Evolutionary conservation across 129 eudicot species (phyloP), one percentile per base, ranked within the genome.

Genomic region (Rutidosis leptorrhynchoides): DNA sequence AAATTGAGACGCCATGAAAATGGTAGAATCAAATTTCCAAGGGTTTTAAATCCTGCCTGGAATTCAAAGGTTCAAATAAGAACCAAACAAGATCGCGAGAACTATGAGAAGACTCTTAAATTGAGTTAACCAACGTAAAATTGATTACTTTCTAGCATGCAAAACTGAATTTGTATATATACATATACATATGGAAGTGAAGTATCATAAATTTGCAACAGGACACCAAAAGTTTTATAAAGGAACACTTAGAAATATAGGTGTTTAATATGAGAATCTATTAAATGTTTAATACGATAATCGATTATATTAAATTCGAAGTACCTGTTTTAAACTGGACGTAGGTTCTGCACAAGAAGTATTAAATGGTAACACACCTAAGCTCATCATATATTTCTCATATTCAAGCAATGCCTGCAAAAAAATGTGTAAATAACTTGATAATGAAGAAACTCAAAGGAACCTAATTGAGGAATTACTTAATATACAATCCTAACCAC

Each of bases 391-490:
- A 69, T 91, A 75, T 73, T 82, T 85, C 73, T 91, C 98, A 74
- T 91, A 91, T 45, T 91, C 98, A 69, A 87, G 83, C 64, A 91
- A 77, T 11, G 98, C 84, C 98, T 91, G 79, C 80, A 77, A 74
- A 74, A 33, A 11, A 24, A 43, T 16, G 43, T 62, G 73, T 69
- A 43, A 72, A 75, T 45, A 56, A 71, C 65, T 62, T n/a, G 62
- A 65, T 37, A 68, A 42, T 30, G 55, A 56, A 69, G 28, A 25
- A 67, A 26, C 22, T 49, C 73, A 55, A 74, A 27, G 62, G 23
- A 68, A 12, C 11, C 32, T 66, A 46, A 57, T 24, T 6, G 46
- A 32, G n/a, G 23, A 42, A 65, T 25, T 28, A 22, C 14, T n/a
- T 58, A 26, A 25, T 33, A 69, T 15, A 25, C 55, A 28, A 51